A percentile compares a stretch with the other conserved stretches of the same genome.
Evolutionary conservation across 2,329 filamentous ascomycete species (phyloP).

Genomic region (Esteya vermicola): DNA sequence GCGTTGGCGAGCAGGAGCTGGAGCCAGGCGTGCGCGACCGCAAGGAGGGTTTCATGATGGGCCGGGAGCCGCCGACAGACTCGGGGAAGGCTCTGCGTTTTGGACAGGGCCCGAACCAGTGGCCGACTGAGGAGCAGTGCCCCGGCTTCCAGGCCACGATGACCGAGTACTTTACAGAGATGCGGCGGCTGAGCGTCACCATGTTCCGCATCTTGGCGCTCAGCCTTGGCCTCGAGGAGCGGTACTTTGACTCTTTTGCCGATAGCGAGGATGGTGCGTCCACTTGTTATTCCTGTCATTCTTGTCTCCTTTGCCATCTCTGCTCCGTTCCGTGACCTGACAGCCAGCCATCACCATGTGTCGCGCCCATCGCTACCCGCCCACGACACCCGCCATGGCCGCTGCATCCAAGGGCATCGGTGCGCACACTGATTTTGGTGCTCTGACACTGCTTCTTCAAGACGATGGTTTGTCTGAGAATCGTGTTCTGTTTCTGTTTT

Average conservation of each 20-base stretch:
- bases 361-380: constrained; percentile 18
- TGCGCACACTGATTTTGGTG: constrained; percentile 23
- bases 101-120: constrained; percentile 15
- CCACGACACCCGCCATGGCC: constrained; percentile 26
- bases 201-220: constrained; percentile 18
- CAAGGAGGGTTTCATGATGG: constrained; percentile 20
- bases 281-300: no score
- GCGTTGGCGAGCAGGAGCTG: constrained; percentile 12
- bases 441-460: constrained; percentile 4
- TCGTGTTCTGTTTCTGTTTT: background rate
- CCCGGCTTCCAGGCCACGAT: constrained; percentile 2
- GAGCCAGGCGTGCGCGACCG: constrained; percentile 13
- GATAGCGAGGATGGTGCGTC: constrained; percentile 3
- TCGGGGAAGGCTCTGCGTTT: constrained; percentile 4
- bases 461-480: background rate
- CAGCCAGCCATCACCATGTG: constrained; percentile 2
- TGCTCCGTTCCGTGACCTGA: no score
- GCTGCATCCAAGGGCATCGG: constrained; percentile 23
- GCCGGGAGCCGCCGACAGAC: constrained; percentile 13
- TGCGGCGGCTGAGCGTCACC: constrained; percentile 1
- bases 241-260: constrained; percentile 20
- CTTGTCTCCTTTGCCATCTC: no score
- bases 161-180: constrained; percentile 6
- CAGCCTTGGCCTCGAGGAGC: constrained; percentile 24
- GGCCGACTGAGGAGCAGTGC: constrained; percentile 11